Evolutionary conservation across 2,329 filamentous ascomycete genomes (phyloP), one percentile per base, ranked within the genome.

Genomic region (Phialophora verrucosa): DNA sequence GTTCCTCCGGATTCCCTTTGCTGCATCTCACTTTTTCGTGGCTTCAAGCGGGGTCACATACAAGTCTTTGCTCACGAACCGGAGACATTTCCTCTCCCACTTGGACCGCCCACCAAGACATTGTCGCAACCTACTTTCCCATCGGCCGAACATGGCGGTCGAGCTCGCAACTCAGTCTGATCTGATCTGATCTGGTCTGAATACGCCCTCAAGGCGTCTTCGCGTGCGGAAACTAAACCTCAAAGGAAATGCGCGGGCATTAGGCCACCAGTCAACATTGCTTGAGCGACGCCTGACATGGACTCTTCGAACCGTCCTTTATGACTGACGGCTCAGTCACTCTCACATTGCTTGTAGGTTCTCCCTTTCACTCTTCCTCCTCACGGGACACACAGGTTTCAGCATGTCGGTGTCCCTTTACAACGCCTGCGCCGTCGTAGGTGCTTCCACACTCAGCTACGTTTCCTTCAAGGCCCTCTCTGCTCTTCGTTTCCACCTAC

Each of bases 351-450:
- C 49, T 12, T 51, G 38, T 44, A n/a, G 20, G 38, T 44, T 44
- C 49, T 51, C 17, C 20, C 47, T 50, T 11, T 51, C 12, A 1
- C 8, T 17, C 25, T 14, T 51, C 20, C 49, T 51, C 20, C 20
- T 29, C 14, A 20, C 10, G 3, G 20, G 11, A 20, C 25, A 29
- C 49, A 51, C 3, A 51, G 25, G 49, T 29, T 27, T 12, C 20
- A 23, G 12, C 49, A 23, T 25, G 49, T 51, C 20, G 7, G 25
- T 51, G 49, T 35, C 27, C 1, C 38, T 44, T 44, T 62, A 56
- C 61, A 63, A 51, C n/a, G 54, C 44, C 20, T 58, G 53, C 32
- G 62, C 62, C 49, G 4, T 54, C 14, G 49, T 64, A 14, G 62
- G 62, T 25, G 57, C 62, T 12, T 42, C 35, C 2, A 64, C 56